Percentiles rank a stretch among this genome's conserved stretches.
phyloP scores from a whole-genome alignment of 345 rosid genomes.

The Eucalyptus paniculata region DNA sequence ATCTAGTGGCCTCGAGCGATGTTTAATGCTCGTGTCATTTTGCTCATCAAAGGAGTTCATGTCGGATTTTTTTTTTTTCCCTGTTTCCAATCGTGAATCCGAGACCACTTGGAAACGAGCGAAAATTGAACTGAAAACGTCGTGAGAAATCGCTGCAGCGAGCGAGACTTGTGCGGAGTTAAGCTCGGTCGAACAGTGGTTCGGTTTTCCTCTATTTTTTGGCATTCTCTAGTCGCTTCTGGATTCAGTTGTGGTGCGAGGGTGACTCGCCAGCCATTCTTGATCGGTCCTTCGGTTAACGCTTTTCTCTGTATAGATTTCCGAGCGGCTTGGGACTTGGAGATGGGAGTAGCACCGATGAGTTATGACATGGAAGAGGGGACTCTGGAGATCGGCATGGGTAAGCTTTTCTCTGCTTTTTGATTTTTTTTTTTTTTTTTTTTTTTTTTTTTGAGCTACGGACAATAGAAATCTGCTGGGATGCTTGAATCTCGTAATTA shows the following conservation, averaged over 20 bases:
- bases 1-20: too few species aligned
- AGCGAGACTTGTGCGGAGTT: not conserved
- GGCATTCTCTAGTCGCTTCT: not conserved
- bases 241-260: not conserved
- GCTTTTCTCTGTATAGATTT: not conserved
- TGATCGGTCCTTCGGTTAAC: not conserved
- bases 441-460: not conserved
- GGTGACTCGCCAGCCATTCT: not conserved
- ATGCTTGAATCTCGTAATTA: not conserved
- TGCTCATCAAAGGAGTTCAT: not conserved
- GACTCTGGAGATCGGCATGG: constrained; percentile 82
- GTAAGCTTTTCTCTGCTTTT: constrained; percentile 10
- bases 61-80: not conserved
- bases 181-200: not conserved
- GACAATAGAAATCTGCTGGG: not conserved
- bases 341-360: constrained; percentile 32
- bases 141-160: not conserved
- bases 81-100: not conserved
- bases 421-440: too few species aligned
- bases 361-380: constrained; percentile 48
- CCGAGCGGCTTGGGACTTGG: not conserved
- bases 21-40: too few species aligned
- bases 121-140: not conserved
- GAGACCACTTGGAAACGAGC: not conserved
- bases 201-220: not conserved